Evolutionary conservation across 2,329 filamentous ascomycete genomes (phyloP).

Genomic region (Metarhizium rileyi): DNA sequence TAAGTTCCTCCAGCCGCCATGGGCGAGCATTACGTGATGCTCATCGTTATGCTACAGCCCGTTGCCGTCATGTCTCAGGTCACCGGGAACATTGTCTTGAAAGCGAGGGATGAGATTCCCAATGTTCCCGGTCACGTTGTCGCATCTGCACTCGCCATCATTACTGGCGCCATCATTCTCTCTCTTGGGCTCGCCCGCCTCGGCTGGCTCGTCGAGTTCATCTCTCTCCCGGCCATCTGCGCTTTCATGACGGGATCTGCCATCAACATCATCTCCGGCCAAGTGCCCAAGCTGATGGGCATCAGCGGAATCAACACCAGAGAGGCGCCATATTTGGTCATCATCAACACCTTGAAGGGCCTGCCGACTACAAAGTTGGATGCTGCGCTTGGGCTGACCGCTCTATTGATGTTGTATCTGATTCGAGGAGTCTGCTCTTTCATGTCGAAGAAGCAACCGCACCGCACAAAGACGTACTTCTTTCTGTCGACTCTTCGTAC

Average conservation of each 20-base stretch:
- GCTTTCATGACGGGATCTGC: constrained; percentile 46
- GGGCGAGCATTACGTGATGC: neutral
- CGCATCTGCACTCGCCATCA: constrained; percentile 37
- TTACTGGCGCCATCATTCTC: constrained; percentile 38
- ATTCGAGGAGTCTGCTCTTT: constrained; percentile 54
- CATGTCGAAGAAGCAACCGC: constrained; percentile 57
- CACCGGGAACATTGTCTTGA: constrained; percentile 37
- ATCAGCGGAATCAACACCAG: constrained; percentile 41
- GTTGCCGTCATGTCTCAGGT: constrained; percentile 44
- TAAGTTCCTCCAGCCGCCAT: constrained; percentile 30
- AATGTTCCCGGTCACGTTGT: constrained; percentile 32
- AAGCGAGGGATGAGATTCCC: constrained; percentile 27
- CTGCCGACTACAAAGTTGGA: constrained; percentile 47
- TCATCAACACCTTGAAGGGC: constrained; percentile 40
- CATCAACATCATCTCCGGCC: constrained; percentile 39
- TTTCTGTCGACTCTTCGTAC: constrained; percentile 70
- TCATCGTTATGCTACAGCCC: constrained; percentile 28
- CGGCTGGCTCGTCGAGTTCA: constrained; percentile 45
- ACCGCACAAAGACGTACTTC: constrained; percentile 61
- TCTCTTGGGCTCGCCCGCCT: constrained; percentile 39
- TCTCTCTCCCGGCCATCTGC: constrained; percentile 41
- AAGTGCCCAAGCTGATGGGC: constrained; percentile 41
- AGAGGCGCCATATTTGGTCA: constrained; percentile 36
- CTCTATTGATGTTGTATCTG: constrained; percentile 57
- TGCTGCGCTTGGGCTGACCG: constrained; percentile 63